Conservation (phyloP, 2,329 filamentous ascomycete genomes). For the Cercospora brassicicola region DNA sequence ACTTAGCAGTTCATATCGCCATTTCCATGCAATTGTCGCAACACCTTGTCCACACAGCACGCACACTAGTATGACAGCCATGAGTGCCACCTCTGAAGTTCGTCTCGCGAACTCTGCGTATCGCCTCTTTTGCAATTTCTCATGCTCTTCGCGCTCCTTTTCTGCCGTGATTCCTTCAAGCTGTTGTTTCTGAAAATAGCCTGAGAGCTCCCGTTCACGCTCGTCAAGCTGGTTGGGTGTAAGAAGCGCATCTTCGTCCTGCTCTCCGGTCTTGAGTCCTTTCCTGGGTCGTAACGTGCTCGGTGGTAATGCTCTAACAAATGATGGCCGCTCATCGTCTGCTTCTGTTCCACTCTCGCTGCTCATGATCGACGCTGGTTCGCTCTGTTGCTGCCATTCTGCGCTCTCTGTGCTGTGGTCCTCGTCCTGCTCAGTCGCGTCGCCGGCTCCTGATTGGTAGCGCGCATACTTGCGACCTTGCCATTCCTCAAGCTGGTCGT, state of each 20-base stretch:
- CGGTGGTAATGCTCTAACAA: conserved; percentile 80
- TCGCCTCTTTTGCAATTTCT: conserved; percentile 75
- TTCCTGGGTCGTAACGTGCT: conserved; percentile 73
- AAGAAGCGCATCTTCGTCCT: conserved; percentile 46
- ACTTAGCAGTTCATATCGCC: conserved; percentile 41
- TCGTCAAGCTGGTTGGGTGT: conserved; percentile 51
- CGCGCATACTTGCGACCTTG: conserved; percentile 15
- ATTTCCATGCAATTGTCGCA: conserved; percentile 35
- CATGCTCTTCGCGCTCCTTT: conserved; percentile 47
- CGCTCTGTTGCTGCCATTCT: conserved; percentile 26
- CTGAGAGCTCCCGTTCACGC: conserved; percentile 44
- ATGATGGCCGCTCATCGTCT: conserved; percentile 76
- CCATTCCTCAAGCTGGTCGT: conserved; percentile 29
- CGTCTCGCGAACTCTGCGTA: conserved; percentile 82
- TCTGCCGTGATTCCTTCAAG: conserved; percentile 39
- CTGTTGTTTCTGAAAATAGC: conserved; percentile 40
- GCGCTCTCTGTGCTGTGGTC: not conserved
- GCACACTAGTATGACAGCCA: conserved; percentile 54
- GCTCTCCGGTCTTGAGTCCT: conserved; percentile 63
- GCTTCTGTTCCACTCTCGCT: conserved; percentile 95
- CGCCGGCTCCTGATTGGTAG: not conserved
- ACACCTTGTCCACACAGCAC: conserved; percentile 44
- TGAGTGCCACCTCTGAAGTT: conserved; percentile 55
- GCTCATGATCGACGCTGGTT: conserved; percentile 54
- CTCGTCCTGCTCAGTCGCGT: not conserved